A percentile compares a stretch with the other conserved stretches of the same genome.
Conservation (phyloP, 2,329 filamentous ascomycete species). For the Penicillium fuscoglaucum region DNA sequence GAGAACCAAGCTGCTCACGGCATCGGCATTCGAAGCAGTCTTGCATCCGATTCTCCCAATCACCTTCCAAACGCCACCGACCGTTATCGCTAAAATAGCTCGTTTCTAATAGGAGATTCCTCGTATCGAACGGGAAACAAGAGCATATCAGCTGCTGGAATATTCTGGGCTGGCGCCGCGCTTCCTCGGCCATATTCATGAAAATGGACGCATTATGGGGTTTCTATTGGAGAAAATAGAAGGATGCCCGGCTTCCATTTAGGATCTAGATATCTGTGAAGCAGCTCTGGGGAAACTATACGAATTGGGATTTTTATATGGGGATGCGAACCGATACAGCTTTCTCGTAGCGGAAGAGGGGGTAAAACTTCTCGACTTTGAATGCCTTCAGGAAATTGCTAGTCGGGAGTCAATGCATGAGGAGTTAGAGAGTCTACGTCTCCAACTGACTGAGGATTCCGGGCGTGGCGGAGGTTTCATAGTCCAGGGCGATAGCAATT, state of each 20-base stretch:
- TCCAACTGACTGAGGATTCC: constrained; percentile 33
- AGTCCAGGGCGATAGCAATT: not conserved
- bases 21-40: constrained; percentile 27
- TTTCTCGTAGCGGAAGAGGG: constrained; percentile 32
- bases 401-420: constrained; percentile 26
- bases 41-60: constrained; percentile 19
- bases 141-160: constrained; percentile 28
- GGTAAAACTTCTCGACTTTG: not conserved
- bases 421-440: constrained; percentile 29
- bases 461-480: constrained; percentile 29
- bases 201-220: constrained; percentile 33
- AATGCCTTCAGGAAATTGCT: constrained; percentile 2
- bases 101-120: constrained; percentile 28
- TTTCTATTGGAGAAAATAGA: constrained; percentile 39
- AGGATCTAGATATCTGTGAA: constrained; percentile 19
- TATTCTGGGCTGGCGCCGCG: constrained; percentile 31
- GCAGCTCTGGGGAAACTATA: constrained; percentile 23
- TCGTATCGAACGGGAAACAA: constrained; percentile 27
- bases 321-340: constrained; percentile 44
- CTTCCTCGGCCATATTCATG: constrained; percentile 35
- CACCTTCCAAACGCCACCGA: constrained; percentile 14
- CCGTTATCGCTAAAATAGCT: constrained; percentile 35
- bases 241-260: constrained; percentile 28
- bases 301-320: constrained; percentile 30
- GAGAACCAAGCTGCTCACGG: constrained; percentile 29